These are phyloP conservation scores for Hysterangium stoloniferum DNA, from an alignment of 768 basidiomycete genomes.

Conservation along the genomic window DNA sequence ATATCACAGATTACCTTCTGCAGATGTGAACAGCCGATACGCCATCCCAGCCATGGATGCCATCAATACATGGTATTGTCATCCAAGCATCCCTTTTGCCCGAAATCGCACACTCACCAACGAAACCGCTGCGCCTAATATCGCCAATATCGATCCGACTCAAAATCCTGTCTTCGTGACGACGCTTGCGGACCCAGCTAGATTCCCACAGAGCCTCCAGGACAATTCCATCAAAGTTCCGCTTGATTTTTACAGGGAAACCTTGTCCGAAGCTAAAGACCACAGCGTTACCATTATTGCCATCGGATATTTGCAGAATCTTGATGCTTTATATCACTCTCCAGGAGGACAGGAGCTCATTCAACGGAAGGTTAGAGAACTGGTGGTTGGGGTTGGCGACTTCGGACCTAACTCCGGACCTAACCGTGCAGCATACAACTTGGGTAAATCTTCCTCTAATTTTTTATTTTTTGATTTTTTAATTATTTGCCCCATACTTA, in stretches of 20 bases:
- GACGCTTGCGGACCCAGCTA: not conserved
- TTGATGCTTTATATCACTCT: slow-evolving; percentile 1
- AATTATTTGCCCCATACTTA: too few relatives aligned
- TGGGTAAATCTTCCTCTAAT: not conserved
- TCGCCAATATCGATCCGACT: not conserved
- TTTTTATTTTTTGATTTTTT: not conserved
- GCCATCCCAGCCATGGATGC: slow-evolving; percentile 1
- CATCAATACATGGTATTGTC: slow-evolving; percentile 1
- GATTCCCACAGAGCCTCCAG: not conserved
- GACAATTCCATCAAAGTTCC: not conserved
- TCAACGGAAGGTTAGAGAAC: not conserved
- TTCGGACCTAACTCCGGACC: not conserved
- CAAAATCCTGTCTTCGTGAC: not conserved
- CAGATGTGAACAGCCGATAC: not conserved
- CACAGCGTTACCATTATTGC: slow-evolving; percentile 4
- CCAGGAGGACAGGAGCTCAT: slow-evolving; percentile 1
- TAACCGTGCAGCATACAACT: not conserved
- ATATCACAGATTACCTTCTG: not conserved
- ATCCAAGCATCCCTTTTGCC: slow-evolving; percentile 1
- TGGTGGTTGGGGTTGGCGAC: slow-evolving; percentile 1
- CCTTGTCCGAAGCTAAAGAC: not conserved
- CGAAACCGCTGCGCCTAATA: not conserved
- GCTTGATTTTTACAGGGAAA: not conserved
- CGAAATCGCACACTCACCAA: not conserved
- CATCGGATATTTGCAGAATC: slow-evolving; percentile 6